Evolutionary conservation across 768 basidiomycete species (phyloP).

Genomic region (Pholiota microspora): DNA sequence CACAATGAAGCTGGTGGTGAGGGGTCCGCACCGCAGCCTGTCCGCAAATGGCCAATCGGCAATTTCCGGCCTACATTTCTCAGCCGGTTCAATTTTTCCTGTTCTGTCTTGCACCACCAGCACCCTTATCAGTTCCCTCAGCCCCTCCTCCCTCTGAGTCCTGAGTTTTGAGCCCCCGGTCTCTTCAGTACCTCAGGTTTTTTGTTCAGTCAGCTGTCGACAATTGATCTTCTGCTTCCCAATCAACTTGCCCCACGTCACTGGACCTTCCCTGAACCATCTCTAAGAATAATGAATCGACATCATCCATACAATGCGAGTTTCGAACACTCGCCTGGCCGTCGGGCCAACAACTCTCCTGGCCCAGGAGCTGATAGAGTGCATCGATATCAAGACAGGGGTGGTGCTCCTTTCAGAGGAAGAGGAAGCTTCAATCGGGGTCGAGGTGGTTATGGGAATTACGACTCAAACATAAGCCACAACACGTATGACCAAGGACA

Average conservation of each 20-base stretch:
- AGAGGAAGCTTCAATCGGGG: constrained; percentile 48
- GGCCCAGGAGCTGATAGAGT: constrained; percentile 76
- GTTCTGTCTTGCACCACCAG: constrained; percentile 15
- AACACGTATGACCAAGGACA: constrained; percentile 68
- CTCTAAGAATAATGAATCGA: constrained; percentile 65
- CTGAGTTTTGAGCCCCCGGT: constrained; percentile 30
- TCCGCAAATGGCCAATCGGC: constrained; percentile 27
- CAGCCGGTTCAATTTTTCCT: constrained; percentile 16
- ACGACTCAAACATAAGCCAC: constrained; percentile 51
- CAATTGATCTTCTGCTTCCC: constrained; percentile 8
- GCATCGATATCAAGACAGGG: constrained; percentile 57
- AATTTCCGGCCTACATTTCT: constrained; percentile 18
- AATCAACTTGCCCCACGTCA: constrained; percentile 32
- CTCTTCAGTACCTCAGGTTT: constrained; percentile 15
- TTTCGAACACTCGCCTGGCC: constrained; percentile 54
- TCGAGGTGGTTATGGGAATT: constrained; percentile 53
- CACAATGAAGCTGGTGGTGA: too few species aligned
- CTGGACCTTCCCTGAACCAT: constrained; percentile 23
- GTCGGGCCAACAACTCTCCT: constrained; percentile 65
- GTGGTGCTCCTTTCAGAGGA: constrained; percentile 48
- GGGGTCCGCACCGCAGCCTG: too few species aligned
- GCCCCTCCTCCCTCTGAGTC: constrained; percentile 18
- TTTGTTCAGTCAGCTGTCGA: constrained; percentile 16
- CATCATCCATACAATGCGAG: constrained; percentile 82
- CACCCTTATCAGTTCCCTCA: constrained; percentile 17